Evolutionary conservation across 768 basidiomycete species (phyloP).

Genomic region (Leccinum sublutescens): DNA sequence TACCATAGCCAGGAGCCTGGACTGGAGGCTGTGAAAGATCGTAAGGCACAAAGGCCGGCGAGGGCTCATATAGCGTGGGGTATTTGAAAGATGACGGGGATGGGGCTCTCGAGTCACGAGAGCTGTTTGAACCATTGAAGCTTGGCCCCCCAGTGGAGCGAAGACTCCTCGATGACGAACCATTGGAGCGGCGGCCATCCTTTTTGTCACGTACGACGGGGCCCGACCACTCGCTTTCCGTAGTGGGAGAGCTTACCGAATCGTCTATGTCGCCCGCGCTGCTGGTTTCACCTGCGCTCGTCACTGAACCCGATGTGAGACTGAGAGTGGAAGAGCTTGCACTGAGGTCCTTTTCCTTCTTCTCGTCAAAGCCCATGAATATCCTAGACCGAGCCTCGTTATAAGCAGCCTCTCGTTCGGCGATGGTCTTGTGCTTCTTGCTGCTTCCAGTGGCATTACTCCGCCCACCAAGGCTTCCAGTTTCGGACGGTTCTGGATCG

Average conservation of each 20-base stretch:
- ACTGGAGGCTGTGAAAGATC: conserved; percentile 32
- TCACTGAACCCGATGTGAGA: conserved; percentile 65
- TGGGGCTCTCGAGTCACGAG: conserved; percentile 69
- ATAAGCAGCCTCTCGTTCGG: conserved; percentile 87
- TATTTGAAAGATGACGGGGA: conserved; percentile 74
- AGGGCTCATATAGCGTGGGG: conserved; percentile 69
- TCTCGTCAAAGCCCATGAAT: conserved; percentile 80
- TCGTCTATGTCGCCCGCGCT: conserved; percentile 69
- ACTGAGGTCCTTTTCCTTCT: conserved; percentile 69
- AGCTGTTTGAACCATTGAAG: conserved; percentile 57
- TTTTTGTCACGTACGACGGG: conserved; percentile 56
- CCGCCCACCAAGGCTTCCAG: conserved; percentile 71
- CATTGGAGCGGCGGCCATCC: conserved; percentile 50
- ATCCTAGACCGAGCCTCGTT: conserved; percentile 83
- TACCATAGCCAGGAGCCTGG: conserved; percentile 30
- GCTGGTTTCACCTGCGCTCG: conserved; percentile 53
- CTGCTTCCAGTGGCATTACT: conserved; percentile 60
- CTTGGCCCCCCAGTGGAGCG: conserved; percentile 46
- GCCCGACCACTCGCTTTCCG: conserved; percentile 81
- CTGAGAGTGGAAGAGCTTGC: conserved; percentile 76
- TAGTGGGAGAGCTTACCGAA: conserved; percentile 65
- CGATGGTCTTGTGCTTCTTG: conserved; percentile 76
- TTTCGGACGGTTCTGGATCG: conserved; percentile 76
- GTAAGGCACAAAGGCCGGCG: conserved; percentile 28
- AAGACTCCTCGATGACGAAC: conserved; percentile 60